Evolutionary conservation across 1,139 yeast species (phyloP).

Genomic region (Blastobotrys ciferrii): DNA sequence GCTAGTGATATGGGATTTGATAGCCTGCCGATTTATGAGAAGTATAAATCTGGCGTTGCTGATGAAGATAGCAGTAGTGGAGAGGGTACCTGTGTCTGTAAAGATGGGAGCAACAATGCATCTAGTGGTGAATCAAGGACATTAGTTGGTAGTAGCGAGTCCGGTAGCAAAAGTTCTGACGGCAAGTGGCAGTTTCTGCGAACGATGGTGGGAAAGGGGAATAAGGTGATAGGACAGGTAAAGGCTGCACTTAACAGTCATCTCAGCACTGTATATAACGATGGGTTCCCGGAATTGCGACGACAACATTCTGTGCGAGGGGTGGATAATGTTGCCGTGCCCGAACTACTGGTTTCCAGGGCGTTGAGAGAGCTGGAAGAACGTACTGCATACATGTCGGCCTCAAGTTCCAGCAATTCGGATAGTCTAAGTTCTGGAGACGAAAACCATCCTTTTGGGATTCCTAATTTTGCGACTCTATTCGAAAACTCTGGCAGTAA

Average conservation of each 20-base stretch:
- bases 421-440: neutral
- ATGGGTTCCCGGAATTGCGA: no score
- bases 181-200: no score
- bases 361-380: no score
- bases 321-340: neutral
- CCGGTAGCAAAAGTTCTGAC: conserved; percentile 6
- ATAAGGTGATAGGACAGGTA: neutral
- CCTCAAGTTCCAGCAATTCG: no score
- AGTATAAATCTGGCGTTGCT: conserved; percentile 13
- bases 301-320: no score
- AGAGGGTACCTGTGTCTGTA: conserved; percentile 3
- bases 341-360: neutral
- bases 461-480: neutral
- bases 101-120: no score
- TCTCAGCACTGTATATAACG: no score
- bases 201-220: no score
- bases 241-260: neutral
- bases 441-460: neutral
- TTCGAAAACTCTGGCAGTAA: neutral
- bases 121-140: neutral
- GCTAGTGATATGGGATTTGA: no score
- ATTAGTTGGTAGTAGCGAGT: conserved; percentile 7
- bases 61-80: conserved; percentile 7
- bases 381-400: no score
- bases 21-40: conserved; percentile 17